These are phyloP conservation scores for Suillus fuscotomentosus DNA, from an alignment of 768 basidiomycete species.

Conservation along the genomic window DNA sequence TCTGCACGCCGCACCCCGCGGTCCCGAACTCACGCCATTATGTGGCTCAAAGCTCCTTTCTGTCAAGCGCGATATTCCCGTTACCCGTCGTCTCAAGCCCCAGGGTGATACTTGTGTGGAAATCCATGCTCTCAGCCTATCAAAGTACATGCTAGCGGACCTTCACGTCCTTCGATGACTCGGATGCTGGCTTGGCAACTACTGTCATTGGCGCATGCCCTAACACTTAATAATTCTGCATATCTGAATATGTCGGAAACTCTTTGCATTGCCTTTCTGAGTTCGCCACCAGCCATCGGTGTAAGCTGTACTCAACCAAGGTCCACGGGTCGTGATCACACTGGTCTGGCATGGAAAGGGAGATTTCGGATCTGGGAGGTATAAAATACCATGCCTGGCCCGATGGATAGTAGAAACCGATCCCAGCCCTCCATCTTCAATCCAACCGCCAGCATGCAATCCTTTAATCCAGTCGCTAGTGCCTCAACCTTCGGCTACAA, in stretches of 20 bases:
- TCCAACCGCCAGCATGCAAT: neutral
- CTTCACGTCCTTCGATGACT: neutral
- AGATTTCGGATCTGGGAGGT: neutral
- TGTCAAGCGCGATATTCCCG: neutral
- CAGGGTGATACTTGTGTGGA: neutral
- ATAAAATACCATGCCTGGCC: neutral
- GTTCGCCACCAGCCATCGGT: neutral
- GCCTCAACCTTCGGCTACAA: neutral
- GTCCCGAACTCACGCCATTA: too few relatives aligned
- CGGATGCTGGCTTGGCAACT: neutral
- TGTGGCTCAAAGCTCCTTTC: neutral
- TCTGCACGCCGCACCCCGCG: neutral
- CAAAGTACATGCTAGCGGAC: too few relatives aligned
- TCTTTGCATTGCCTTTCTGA: neutral
- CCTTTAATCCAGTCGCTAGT: neutral
- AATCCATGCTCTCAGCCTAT: neutral
- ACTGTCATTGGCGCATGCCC: neutral
- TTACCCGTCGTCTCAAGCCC: neutral
- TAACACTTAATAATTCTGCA: neutral
- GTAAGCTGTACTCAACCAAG: neutral
- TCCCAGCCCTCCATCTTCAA: neutral
- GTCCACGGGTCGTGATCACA: too few relatives aligned
- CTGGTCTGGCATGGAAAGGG: neutral
- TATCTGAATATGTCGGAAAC: neutral
- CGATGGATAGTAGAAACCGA: neutral